Base-by-base conservation (phyloP, 148 eudicot species). In the Mesembryanthemum crystallinum region DNA sequence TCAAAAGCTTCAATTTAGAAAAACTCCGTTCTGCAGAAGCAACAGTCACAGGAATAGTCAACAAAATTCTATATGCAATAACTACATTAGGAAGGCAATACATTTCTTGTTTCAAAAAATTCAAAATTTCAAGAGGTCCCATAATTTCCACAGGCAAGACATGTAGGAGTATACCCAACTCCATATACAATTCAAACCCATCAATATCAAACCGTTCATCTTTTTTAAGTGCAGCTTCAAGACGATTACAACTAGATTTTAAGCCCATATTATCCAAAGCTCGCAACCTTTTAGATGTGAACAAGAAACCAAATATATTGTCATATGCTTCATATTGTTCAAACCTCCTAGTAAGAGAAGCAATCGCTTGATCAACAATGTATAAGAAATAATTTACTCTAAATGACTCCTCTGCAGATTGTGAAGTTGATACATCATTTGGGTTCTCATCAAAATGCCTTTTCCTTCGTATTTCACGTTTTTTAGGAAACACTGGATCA, bases 21-120 rank as follows among this genome's bases (percentile, higher is more conserved):
- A 81, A 72, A 35, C 77, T 81, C 58, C 42, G 58, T 49, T 72
- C 64, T 54, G 79, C 73, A 75, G 57, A 64, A 27, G 83, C 80
- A 76, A 79, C 80, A 5, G 71, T 79, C 0, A 83, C 71, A 2
- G 59, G 78, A 72, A 79, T 72, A 20, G 71, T 80, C 30, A 83
- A 76, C 25, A 79, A 45, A 15, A 79, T 71, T 58, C 75, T 79
- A 68, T 83, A 83, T 9, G 75, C 81, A 79, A 72, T 76, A 32
- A 47, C 20, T 17, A 45, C 71, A 79, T 83, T 83, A 32, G 75
- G 83, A 43, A 79, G 80, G n/a, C 73, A 75, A 67, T 37, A 47
- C 23, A 70, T n/a, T n/a, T n/a, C 1, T 15, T 20, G 25, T 23
- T 83, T 83, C 59, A 79, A 25, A 35, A 21, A 64, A 0, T 29